phyloP scores from a whole-genome alignment of 2,329 filamentous ascomycete species.

The Fusarium coffeatum region DNA sequence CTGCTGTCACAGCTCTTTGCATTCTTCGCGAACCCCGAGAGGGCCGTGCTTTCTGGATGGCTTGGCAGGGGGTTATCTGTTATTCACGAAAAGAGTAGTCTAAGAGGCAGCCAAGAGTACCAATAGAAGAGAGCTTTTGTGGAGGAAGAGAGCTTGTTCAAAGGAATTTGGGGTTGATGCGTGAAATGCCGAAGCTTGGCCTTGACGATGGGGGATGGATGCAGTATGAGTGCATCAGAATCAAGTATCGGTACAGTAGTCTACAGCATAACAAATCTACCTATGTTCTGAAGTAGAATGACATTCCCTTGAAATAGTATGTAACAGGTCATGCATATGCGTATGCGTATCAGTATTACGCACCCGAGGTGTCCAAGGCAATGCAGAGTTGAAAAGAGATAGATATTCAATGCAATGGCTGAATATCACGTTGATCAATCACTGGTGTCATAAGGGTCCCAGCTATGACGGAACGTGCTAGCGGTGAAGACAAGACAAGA shows the following conservation, averaged over 20 bases:
- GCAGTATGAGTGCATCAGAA: not conserved
- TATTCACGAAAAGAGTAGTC: conserved; percentile 7
- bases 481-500: conserved; percentile 22
- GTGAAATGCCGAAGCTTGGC: not conserved
- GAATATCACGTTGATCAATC: conserved; percentile 3
- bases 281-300: conserved; percentile 1
- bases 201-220: not conserved
- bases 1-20: conserved; percentile 20
- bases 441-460: conserved; percentile 26
- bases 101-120: conserved; percentile 36
- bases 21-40: conserved; percentile 42
- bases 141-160: conserved; percentile 9
- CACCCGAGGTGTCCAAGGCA: not conserved
- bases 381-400: not conserved
- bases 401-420: not conserved
- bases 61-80: conserved; percentile 28
- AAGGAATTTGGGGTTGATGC: not conserved
- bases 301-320: not conserved
- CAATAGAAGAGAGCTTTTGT: not conserved
- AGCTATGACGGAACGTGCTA: conserved; percentile 34
- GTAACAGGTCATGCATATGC: conserved; percentile 8
- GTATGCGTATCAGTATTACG: not conserved
- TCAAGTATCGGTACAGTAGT: not conserved
- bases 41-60: conserved; percentile 34
- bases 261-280: not conserved